Evolutionary conservation across 768 basidiomycete species (phyloP).

Genomic region (Multifurca ochricompacta): DNA sequence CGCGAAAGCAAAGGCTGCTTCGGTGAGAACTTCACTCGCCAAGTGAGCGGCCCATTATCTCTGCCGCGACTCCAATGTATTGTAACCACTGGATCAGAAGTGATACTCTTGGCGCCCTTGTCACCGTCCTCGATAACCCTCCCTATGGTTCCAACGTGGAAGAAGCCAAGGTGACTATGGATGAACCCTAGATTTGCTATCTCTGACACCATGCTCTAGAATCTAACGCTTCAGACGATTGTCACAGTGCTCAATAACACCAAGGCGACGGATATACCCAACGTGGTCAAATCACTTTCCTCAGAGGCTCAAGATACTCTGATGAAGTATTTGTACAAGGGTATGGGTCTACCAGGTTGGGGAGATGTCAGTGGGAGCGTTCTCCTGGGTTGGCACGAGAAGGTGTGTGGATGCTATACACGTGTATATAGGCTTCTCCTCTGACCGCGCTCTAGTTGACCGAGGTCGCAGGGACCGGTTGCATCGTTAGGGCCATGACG

Average conservation of each 20-base stretch:
- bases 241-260: constrained; percentile 91
- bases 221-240: constrained; percentile 68
- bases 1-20: constrained; percentile 62
- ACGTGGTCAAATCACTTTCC: constrained; percentile 62
- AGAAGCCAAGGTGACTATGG: constrained; percentile 71
- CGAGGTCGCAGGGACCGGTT: constrained; percentile 89
- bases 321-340: constrained; percentile 99
- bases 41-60: constrained; percentile 44
- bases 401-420: constrained; percentile 48
- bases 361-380: constrained; percentile 60
- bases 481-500: constrained; percentile 84
- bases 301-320: constrained; percentile 78
- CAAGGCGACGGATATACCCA: constrained; percentile 78
- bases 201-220: constrained; percentile 35
- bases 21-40: constrained; percentile 65
- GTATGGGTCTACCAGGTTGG: constrained; percentile 65
- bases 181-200: neutral
- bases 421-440: neutral
- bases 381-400: constrained; percentile 90
- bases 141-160: constrained; percentile 87
- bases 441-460: constrained; percentile 52
- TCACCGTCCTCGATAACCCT: constrained; percentile 60
- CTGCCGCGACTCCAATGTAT: neutral
- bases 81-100: constrained; percentile 39
- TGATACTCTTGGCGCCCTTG: constrained; percentile 68